These are phyloP conservation scores for Colletotrichum sp. DNA, from an alignment of 2,329 filamentous ascomycete genomes.

Conservation along the genomic window DNA sequence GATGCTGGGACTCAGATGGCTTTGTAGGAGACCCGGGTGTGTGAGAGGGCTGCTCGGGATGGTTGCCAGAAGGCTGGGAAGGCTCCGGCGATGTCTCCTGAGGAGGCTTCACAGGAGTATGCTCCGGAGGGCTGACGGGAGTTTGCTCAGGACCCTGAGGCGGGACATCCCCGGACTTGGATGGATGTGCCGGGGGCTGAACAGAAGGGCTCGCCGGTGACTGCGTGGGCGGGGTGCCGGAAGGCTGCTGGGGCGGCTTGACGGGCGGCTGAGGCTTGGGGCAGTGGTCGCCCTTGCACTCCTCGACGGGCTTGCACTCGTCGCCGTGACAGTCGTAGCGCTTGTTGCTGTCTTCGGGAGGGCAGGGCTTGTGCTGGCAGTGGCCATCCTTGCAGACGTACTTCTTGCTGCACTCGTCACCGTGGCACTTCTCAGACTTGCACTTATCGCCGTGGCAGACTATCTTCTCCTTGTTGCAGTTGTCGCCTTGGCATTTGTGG, in stretches of 20 bases:
- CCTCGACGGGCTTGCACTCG: slow-evolving; percentile 32
- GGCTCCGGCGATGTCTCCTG: background rate
- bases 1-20: background rate
- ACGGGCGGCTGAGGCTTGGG: slow-evolving; percentile 24
- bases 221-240: background rate
- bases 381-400: slow-evolving; percentile 23
- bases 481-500: slow-evolving; percentile 1
- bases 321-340: slow-evolving; percentile 39
- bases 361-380: slow-evolving; percentile 27
- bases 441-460: slow-evolving; percentile 21
- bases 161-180: background rate
- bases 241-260: background rate
- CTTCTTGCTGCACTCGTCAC: slow-evolving; percentile 30
- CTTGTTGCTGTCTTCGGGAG: slow-evolving; percentile 25
- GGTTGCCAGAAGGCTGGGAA: background rate
- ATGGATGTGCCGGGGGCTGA: background rate
- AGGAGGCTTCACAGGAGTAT: background rate
- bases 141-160: background rate
- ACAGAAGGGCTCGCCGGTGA: background rate
- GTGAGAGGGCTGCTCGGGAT: background rate
- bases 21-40: background rate
- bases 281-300: slow-evolving; percentile 32
- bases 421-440: slow-evolving; percentile 33
- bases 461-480: slow-evolving; percentile 8
- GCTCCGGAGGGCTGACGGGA: background rate